A percentile compares a stretch with the other conserved stretches of the same genome.
These are phyloP conservation scores for Dactylellina sp. DNA, from an alignment of 2,329 filamentous ascomycete species.

Conservation along the genomic window DNA sequence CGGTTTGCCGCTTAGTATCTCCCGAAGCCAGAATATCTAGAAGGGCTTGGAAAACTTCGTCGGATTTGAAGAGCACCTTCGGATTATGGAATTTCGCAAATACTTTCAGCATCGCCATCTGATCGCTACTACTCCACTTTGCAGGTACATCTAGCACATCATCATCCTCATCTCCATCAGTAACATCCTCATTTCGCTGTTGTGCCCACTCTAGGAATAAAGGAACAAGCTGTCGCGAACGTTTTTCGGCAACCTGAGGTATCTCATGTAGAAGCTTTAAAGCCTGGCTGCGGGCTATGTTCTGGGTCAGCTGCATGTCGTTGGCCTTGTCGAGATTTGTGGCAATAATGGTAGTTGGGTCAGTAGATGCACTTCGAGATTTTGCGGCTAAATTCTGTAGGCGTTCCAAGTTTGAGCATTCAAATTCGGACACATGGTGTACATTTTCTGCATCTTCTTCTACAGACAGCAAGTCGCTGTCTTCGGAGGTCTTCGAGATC, in stretches of 20 bases:
- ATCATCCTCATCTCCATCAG: constrained; percentile 61
- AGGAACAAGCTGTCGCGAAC: constrained; percentile 85
- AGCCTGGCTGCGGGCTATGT: constrained; percentile 77
- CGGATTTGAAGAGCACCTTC: constrained; percentile 80
- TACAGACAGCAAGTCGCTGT: constrained; percentile 55
- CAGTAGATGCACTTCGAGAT: constrained; percentile 61
- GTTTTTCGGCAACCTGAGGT: constrained; percentile 83
- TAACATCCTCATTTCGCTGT: constrained; percentile 64
- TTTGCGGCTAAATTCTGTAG: constrained; percentile 69
- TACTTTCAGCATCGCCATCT: constrained; percentile 82
- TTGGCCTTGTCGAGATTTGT: constrained; percentile 26
- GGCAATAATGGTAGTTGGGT: constrained; percentile 9
- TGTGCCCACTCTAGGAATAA: constrained; percentile 82
- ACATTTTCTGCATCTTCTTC: constrained; percentile 62
- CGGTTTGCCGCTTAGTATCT: constrained; percentile 87
- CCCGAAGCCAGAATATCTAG: constrained; percentile 84
- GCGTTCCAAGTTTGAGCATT: constrained; percentile 79
- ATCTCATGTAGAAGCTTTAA: constrained; percentile 80
- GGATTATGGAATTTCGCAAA: constrained; percentile 90
- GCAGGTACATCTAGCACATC: constrained; percentile 62
- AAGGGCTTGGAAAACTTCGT: constrained; percentile 80
- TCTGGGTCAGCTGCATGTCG: constrained; percentile 15
- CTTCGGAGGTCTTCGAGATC: constrained; percentile 47
- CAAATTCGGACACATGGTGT: constrained; percentile 76
- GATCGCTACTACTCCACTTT: constrained; percentile 80